These are phyloP conservation scores for Pholiota molesta DNA, from an alignment of 768 basidiomycete genomes.

Conservation along the genomic window DNA sequence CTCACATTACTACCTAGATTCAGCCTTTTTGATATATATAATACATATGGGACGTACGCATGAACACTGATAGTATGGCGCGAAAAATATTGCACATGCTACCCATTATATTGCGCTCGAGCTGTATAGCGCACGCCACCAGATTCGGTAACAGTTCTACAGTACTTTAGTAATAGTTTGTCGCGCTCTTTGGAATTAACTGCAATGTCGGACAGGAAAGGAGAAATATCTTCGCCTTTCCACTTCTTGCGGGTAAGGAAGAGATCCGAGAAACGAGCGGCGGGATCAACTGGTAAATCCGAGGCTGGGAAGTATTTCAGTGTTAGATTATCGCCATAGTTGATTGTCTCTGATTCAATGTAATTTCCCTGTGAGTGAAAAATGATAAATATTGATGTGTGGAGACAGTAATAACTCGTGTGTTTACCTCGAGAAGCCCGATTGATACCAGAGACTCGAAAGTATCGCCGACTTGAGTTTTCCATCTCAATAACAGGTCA, in stretches of 20 bases:
- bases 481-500: constrained; percentile 71
- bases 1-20: neutral
- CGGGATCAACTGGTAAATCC: constrained; percentile 73
- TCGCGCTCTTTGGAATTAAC: constrained; percentile 88
- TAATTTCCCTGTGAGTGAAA: constrained; percentile 70
- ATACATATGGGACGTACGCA: neutral
- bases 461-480: constrained; percentile 71
- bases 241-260: constrained; percentile 81
- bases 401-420: constrained; percentile 20
- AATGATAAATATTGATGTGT: neutral
- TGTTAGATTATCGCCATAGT: constrained; percentile 30
- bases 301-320: constrained; percentile 80
- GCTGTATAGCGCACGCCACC: constrained; percentile 78
- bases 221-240: constrained; percentile 78
- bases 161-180: constrained; percentile 84
- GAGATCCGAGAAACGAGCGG: constrained; percentile 82
- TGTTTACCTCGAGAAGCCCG: constrained; percentile 62
- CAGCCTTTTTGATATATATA: neutral
- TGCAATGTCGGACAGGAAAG: constrained; percentile 82
- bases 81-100: constrained; percentile 5
- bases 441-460: constrained; percentile 69
- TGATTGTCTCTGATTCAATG: constrained; percentile 46
- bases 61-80: too few species aligned
- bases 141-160: constrained; percentile 71
- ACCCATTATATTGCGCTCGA: constrained; percentile 61